Base-by-base conservation (phyloP, 352 stramenopile species). In the Aphanomyces euteiches region DNA sequence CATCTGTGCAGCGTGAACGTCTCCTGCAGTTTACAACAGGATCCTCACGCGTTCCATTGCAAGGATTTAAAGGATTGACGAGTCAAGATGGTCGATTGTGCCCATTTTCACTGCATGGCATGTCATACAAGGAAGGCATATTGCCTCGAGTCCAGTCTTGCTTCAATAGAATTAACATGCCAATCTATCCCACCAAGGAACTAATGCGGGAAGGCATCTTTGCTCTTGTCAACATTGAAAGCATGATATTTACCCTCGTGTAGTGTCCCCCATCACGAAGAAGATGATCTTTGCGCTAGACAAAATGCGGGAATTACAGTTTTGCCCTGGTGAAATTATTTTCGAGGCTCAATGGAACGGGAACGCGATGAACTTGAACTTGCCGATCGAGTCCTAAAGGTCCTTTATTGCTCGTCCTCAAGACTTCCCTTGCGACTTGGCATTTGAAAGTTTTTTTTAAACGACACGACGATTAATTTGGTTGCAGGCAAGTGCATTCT, bases 211-310 rank as follows among this genome's bases (percentile, higher is more conserved):
- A 98, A 70, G 97, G 96, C 39, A 80, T 99, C 3, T 97, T 91
- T 63, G 83, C 97, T 56, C 89, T 97, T 17, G 90, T 99, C 19
- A 91, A 95, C 41, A 98, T 99, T 92, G 94, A 98, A 69, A 83
- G 90, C 67, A 98, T 90, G 21, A 95, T 97, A 67, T 98, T 99
- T 73, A 90, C 79, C 50, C 80, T 92, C n/a, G 84, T 90, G 71
- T 93, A 75, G 77, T 39, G 39, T 36, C 12, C 19, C 19, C 17
- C 45, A 19, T 15, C n/a, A 53, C n/a, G 13, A 19, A 53, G n/a
- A 53, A 28, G 28, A 28, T 28, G 28, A 28, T 28, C 28, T 28
- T 28, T 0, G 28, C 28, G 28, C 28, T 28, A 2, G 28, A 28
- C 28, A 28, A 28, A 28, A 28, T 28, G 28, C 28, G 28, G 28